These are phyloP conservation scores for Fraxinus paxiana DNA, from an alignment of 305 asterid species.

Conservation along the genomic window DNA sequence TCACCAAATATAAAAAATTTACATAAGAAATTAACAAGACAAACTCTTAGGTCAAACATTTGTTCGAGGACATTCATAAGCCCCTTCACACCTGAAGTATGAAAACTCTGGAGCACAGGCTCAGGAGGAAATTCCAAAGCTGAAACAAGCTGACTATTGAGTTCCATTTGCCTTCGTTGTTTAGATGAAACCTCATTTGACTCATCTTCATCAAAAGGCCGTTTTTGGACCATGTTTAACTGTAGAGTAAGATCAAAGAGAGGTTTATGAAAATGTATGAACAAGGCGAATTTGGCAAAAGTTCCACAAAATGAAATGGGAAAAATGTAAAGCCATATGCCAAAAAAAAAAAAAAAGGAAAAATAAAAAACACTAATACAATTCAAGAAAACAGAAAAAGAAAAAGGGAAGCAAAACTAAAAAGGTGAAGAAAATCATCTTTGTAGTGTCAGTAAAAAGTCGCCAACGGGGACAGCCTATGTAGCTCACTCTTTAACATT, in stretches of 20 bases:
- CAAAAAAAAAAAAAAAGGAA: too few relatives aligned
- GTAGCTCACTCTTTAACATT: background rate
- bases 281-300: background rate
- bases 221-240: conserved; percentile 24
- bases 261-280: background rate
- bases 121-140: conserved; percentile 19
- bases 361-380: background rate
- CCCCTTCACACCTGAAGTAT: conserved; percentile 17
- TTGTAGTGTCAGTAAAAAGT: background rate
- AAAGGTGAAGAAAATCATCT: background rate
- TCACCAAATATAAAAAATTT: background rate
- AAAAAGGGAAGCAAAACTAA: background rate
- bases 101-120: background rate
- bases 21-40: background rate
- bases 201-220: conserved; percentile 16
- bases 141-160: conserved; percentile 5
- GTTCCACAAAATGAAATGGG: background rate
- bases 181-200: conserved; percentile 20
- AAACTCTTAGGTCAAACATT: background rate
- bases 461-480: background rate
- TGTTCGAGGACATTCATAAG: background rate
- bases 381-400: background rate
- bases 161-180: conserved; percentile 21
- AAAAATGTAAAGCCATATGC: background rate
- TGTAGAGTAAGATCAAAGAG: background rate